These are phyloP conservation scores for Boletus rufocinnamomeus DNA, from an alignment of 768 basidiomycete genomes.

Conservation along the genomic window DNA sequence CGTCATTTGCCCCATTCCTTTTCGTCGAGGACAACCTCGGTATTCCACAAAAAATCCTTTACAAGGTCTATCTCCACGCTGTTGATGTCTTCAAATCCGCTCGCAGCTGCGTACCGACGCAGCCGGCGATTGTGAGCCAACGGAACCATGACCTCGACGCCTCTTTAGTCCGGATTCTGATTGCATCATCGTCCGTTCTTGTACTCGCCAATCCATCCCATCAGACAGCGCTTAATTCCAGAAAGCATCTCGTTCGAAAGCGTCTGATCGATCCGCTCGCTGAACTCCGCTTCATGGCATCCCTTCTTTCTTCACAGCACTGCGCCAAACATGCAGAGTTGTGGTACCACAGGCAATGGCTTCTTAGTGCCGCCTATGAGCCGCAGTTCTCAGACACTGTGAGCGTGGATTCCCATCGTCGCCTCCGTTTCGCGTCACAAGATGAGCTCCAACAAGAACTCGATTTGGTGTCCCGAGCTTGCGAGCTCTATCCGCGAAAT, in stretches of 20 bases:
- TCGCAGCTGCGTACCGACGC: constrained; percentile 13
- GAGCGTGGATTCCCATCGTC: not conserved
- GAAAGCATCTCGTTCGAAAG: constrained; percentile 53
- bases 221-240: constrained; percentile 62
- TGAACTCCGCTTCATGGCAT: constrained; percentile 51
- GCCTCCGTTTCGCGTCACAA: constrained; percentile 32
- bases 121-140: not conserved
- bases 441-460: constrained; percentile 49
- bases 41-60: constrained; percentile 59
- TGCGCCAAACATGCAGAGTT: constrained; percentile 65
- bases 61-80: constrained; percentile 52
- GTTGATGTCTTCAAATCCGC: constrained; percentile 36
- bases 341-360: constrained; percentile 75
- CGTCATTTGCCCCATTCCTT: constrained; percentile 49
- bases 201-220: constrained; percentile 69
- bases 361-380: constrained; percentile 42
- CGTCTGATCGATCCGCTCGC: constrained; percentile 38
- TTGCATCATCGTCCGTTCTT: constrained; percentile 48
- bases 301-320: constrained; percentile 53
- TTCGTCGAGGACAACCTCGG: constrained; percentile 62
- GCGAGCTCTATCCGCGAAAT: constrained; percentile 67
- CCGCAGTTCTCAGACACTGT: constrained; percentile 1
- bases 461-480: constrained; percentile 46
- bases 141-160: constrained; percentile 4
- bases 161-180: constrained; percentile 21